Evolutionary conservation across 2,329 filamentous ascomycete species (phyloP).

Genomic region (Uncinocarpus reesii): DNA sequence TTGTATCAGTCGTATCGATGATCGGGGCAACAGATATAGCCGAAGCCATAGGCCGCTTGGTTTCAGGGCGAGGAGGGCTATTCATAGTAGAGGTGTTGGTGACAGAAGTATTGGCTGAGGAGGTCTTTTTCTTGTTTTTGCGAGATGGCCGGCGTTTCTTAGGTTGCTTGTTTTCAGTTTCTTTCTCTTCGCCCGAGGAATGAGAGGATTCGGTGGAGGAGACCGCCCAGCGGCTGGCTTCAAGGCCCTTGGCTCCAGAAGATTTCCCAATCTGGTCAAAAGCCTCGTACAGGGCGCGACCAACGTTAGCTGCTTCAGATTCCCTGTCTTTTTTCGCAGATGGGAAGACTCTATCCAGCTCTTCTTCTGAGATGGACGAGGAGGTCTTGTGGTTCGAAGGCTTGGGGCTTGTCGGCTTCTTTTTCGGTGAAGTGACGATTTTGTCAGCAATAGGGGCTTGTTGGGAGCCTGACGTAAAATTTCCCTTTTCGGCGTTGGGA

Average conservation of each 20-base stretch:
- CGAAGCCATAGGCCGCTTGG: not conserved
- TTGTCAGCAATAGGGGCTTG: not conserved
- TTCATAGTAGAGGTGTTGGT: not conserved
- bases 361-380: not conserved
- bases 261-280: constrained; percentile 14
- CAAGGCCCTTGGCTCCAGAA: constrained; percentile 10
- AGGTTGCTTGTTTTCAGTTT: not conserved
- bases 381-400: not conserved
- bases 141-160: not conserved
- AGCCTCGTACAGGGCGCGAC: constrained; percentile 10
- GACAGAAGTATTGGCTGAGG: not conserved
- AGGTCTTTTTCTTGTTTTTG: not conserved
- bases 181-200: not conserved
- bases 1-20: not conserved
- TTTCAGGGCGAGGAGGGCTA: not conserved
- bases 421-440: not conserved
- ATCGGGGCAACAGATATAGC: not conserved
- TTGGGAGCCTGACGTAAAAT: not conserved
- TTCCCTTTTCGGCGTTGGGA: not conserved
- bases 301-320: constrained; percentile 1
- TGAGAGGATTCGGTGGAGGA: not conserved
- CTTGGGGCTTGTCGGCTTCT: not conserved
- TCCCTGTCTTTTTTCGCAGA: constrained; percentile 3
- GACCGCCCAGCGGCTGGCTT: constrained; percentile 15
- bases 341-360: constrained; percentile 1